Percentiles rank a stretch among this genome's conserved stretches.
Conservation (phyloP, 306 rosid genomes). For the cucumber (Cucumis sativus) region Cucumber_9930_V3 NC_026655.2:7469501-7470000, state of each 20-base stretch:
- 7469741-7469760: slow-evolving; percentile 27
- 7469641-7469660: background rate
- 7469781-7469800: slow-evolving; percentile 34
- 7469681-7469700: slow-evolving; percentile 60
- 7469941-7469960: background rate
- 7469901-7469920: background rate
- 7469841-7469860: background rate
- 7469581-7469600: background rate
- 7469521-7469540: background rate
- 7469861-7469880: slow-evolving; percentile 46
- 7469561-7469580: background rate
- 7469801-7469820: background rate
- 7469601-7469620: background rate
- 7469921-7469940: slow-evolving; percentile 34
- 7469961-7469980: slow-evolving; percentile 25
- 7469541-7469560: background rate
- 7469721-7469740: too few species aligned
- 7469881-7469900: slow-evolving; percentile 25
- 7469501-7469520: too few species aligned
- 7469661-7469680: slow-evolving; percentile 3
- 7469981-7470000: too few species aligned
- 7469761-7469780: slow-evolving; percentile 61
- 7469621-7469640: background rate
- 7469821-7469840: background rate
- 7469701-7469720: background rate